Evolutionary conservation across 2,329 filamentous ascomycete genomes (phyloP).

Genomic region (Bertia moriformis): DNA sequence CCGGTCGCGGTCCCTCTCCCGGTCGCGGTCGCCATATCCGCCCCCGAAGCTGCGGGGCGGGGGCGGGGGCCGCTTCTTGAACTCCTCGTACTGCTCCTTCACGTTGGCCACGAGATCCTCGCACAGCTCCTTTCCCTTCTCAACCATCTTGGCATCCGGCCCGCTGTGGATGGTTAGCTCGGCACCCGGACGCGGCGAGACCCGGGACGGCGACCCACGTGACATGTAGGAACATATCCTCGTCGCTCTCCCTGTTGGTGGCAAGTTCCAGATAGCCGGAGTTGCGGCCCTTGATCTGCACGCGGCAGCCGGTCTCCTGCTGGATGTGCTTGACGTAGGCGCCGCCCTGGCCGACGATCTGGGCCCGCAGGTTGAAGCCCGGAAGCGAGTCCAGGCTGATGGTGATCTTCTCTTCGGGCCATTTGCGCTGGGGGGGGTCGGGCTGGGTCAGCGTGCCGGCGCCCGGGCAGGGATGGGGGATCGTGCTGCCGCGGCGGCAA

Average conservation of each 20-base stretch:
- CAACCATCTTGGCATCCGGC: constrained; percentile 73
- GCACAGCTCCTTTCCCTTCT: constrained; percentile 76
- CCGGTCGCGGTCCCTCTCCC: constrained; percentile 27
- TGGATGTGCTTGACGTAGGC: constrained; percentile 98
- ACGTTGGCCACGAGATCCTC: constrained; percentile 78
- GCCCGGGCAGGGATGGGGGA: too few species aligned
- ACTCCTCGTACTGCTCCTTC: constrained; percentile 75
- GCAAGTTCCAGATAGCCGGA: constrained; percentile 85
- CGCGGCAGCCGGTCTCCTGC: constrained; percentile 82
- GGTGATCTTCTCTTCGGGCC: constrained; percentile 90
- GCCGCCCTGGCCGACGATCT: constrained; percentile 87
- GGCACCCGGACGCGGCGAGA: neutral
- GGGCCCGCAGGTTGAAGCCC: constrained; percentile 89
- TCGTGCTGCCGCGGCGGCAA: too few species aligned
- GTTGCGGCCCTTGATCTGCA: constrained; percentile 93
- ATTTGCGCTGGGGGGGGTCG: constrained; percentile 95
- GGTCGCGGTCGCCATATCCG: constrained; percentile 24
- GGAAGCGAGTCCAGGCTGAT: constrained; percentile 80
- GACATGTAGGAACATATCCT: constrained; percentile 92
- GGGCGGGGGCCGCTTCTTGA: constrained; percentile 65
- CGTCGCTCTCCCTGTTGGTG: constrained; percentile 81
- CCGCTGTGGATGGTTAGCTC: constrained; percentile 36
- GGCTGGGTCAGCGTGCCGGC: constrained; percentile 11
- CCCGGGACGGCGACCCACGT: constrained; percentile 44
- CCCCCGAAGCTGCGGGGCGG: constrained; percentile 46